Evolutionary conservation across 1,284 basidiomycete species (phyloP).

Genomic region (Polyporus tsugae): DNA sequence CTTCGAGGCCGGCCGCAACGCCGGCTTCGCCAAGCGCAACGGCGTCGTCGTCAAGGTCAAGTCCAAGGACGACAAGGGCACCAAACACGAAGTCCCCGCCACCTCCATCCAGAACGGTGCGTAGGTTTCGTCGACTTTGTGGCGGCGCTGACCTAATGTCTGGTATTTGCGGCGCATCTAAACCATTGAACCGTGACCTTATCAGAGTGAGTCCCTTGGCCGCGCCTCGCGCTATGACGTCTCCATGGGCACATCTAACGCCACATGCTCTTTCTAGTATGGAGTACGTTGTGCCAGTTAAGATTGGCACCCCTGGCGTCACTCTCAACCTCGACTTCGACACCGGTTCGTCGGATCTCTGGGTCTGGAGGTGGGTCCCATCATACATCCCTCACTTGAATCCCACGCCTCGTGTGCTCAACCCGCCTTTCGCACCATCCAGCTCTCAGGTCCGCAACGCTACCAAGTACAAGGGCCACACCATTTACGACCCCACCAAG

Average conservation of each 20-base stretch:
- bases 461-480: slow-evolving; percentile 37
- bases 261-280: slow-evolving; percentile 30
- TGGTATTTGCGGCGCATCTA: not conserved
- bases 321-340: slow-evolving; percentile 49
- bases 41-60: slow-evolving; percentile 43
- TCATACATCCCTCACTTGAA: not conserved
- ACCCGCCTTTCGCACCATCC: not conserved
- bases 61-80: slow-evolving; percentile 36
- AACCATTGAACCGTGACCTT: not conserved
- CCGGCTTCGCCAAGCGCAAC: slow-evolving; percentile 43
- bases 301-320: slow-evolving; percentile 49
- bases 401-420: not conserved
- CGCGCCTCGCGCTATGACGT: slow-evolving; percentile 2
- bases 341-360: slow-evolving; percentile 48
- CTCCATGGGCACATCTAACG: slow-evolving; percentile 5
- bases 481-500: slow-evolving; percentile 45
- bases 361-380: slow-evolving; percentile 43
- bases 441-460: slow-evolving; percentile 40
- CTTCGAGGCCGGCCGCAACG: slow-evolving; percentile 42
- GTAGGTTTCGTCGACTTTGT: not conserved
- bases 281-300: slow-evolving; percentile 51
- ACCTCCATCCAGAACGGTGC: slow-evolving; percentile 47
- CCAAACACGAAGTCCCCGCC: slow-evolving; percentile 46
- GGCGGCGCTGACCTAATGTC: not conserved
- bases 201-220: slow-evolving; percentile 32